Evolutionary conservation across 164 flowering plant species (phyloP).

Genomic region (Pachysandra terminalis): DNA sequence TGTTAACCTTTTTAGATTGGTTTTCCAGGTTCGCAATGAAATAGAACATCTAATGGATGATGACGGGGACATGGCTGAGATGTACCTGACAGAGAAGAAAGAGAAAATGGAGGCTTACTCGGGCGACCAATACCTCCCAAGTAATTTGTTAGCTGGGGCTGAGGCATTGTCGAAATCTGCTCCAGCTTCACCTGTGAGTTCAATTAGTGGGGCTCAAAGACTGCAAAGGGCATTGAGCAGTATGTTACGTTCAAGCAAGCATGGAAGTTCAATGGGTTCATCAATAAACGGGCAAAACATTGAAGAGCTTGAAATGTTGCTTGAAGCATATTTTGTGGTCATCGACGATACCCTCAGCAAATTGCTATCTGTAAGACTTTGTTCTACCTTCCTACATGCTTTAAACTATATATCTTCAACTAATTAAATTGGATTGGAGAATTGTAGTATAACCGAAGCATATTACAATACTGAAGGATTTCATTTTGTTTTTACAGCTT

Average conservation of each 20-base stretch:
- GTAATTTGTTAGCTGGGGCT: slow-evolving; percentile 16
- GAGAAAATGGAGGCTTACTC: slow-evolving; percentile 47
- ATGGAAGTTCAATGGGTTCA: slow-evolving; percentile 58
- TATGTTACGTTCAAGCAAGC: slow-evolving; percentile 52
- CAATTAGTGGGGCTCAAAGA: slow-evolving; percentile 35
- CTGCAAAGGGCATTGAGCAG: slow-evolving; percentile 70
- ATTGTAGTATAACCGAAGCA: too few species aligned
- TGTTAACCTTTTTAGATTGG: slow-evolving; percentile 9
- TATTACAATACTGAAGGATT: neutral
- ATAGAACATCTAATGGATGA: slow-evolving; percentile 98
- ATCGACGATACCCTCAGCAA: slow-evolving; percentile 79
- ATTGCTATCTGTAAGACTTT: slow-evolving; percentile 61
- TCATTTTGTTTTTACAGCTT: slow-evolving; percentile 48
- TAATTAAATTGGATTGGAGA: neutral
- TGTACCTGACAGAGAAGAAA: slow-evolving; percentile 95
- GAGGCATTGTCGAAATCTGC: slow-evolving; percentile 58
- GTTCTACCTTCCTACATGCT: neutral
- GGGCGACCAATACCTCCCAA: slow-evolving; percentile 31
- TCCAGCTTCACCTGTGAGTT: slow-evolving; percentile 78
- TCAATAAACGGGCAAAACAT: slow-evolving; percentile 60
- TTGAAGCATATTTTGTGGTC: slow-evolving; percentile 92
- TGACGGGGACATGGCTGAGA: slow-evolving; percentile 99
- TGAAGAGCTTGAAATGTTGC: slow-evolving; percentile 92
- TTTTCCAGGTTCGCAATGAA: slow-evolving; percentile 84
- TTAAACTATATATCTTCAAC: neutral